Evolutionary conservation across 805 yeast species (phyloP), one percentile per base, ranked within the genome.

Genomic region (Kodamaea lidongshanica): DNA sequence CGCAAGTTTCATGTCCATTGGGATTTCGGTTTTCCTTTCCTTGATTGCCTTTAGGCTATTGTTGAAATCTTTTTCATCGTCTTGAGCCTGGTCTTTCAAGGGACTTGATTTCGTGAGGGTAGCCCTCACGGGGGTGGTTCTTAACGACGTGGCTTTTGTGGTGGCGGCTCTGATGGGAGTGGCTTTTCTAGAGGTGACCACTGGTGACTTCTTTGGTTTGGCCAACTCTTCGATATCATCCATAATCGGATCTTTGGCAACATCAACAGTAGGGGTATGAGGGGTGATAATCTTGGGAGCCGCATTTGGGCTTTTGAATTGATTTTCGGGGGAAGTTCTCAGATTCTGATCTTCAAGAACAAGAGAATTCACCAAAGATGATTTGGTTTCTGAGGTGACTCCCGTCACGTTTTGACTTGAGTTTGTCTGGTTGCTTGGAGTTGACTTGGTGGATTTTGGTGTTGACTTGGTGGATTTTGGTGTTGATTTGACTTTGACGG

Each of bases 21-120:
- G 27, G 7, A 39, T 22, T 24, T 28, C 28, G 5, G 32, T 22
- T 9, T 23, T 25, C 7, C 35, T 32, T 3, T 40, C 30, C 20
- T 41, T 41, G 7, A 48, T 48, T n/a, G 38, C 30, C 12, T 30
- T 32, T 27, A 49, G 40, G 16, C 35, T 39, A 12, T 39, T 32
- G 34, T 57, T 58, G 34, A 54, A 56, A 30, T 46, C 41, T 3
- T 29, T 33, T 7, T 38, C 41, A 26, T 56, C 60, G 19, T 53
- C 56, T 13, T 47, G 43, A 6, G 48, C 29, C 6, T 16, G 12
- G 5, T 8, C 17, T 7, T 13, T 11, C 16, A 16, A 19, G 8
- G 28, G 19, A 3, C 28, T 12, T 8, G 12, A 5, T 12, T 11
- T 30, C 4, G 16, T 19, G 9, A 28, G 22, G 5, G 33, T 9